Conservation (phyloP, 495 filamentous ascomycete genomes). For the Thermochaetoides thermophila region DNA sequence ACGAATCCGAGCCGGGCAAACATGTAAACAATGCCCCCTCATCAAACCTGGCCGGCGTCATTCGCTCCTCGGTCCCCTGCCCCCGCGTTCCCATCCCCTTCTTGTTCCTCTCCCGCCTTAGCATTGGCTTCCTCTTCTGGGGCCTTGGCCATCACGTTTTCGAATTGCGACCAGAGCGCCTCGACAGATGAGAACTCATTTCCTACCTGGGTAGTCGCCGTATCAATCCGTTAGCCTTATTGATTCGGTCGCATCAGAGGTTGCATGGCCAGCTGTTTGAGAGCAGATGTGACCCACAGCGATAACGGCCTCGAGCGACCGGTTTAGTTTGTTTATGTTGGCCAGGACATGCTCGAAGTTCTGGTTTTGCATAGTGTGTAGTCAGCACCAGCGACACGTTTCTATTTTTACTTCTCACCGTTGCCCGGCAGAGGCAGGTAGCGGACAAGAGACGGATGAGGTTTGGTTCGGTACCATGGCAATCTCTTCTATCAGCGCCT, state of each 20-base stretch:
- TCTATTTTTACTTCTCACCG: not conserved
- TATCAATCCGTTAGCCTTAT: not conserved
- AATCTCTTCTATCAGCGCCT: constrained; percentile 62
- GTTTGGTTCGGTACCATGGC: constrained; percentile 42
- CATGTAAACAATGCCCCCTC: too few species aligned
- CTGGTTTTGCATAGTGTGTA: too few species aligned
- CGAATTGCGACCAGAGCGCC: constrained; percentile 91
- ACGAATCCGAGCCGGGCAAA: too few species aligned
- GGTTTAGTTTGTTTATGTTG: constrained; percentile 91
- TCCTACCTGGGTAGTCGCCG: constrained; percentile 62
- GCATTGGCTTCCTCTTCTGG: constrained; percentile 32
- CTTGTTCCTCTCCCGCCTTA: constrained; percentile 21
- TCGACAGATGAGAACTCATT: constrained; percentile 97
- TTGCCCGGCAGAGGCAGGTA: too few species aligned
- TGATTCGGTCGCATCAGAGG: not conserved
- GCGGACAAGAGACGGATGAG: too few species aligned
- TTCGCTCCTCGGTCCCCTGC: constrained; percentile 1
- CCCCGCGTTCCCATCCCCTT: constrained; percentile 5
- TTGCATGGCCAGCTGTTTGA: not conserved
- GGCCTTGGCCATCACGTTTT: constrained; percentile 83
- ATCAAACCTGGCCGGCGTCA: too few species aligned
- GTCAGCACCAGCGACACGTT: constrained; percentile 1
- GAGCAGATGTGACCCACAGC: constrained; percentile 37
- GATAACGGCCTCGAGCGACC: constrained; percentile 83
- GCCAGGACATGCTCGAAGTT: constrained; percentile 87